A percentile compares a stretch with the other conserved stretches of the same genome.
Evolutionary conservation across 2,329 filamentous ascomycete genomes (phyloP).

Genomic region (Knoxdaviesia proteae): DNA sequence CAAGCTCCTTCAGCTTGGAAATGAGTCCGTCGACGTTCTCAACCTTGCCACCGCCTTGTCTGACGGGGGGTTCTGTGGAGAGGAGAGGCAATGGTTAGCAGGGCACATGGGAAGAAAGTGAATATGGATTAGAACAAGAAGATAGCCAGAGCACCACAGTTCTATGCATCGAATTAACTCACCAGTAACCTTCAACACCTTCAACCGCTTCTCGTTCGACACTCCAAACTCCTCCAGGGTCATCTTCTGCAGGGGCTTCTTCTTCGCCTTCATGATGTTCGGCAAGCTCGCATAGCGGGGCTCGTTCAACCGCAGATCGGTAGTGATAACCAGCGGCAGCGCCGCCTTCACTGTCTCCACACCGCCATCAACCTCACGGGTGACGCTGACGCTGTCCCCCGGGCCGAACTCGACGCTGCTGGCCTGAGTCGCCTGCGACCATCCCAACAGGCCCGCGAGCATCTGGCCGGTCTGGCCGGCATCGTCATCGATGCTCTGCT

Average conservation of each 20-base stretch:
- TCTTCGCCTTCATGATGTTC: constrained; percentile 99
- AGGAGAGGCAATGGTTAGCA: constrained; percentile 1
- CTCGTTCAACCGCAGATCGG: constrained; percentile 85
- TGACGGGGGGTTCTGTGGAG: constrained; percentile 51
- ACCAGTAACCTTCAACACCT: constrained; percentile 77
- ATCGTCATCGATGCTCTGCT: constrained; percentile 97
- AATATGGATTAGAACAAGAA: background rate
- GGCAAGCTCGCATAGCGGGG: constrained; percentile 86
- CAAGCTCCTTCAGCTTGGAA: constrained; percentile 83
- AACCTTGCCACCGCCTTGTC: constrained; percentile 90
- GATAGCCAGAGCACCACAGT: background rate
- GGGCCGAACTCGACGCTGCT: constrained; percentile 60
- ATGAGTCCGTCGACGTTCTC: constrained; percentile 94
- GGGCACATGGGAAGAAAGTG: constrained; percentile 1
- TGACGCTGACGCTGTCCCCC: constrained; percentile 52
- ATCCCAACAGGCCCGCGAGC: constrained; percentile 78
- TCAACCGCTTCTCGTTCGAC: constrained; percentile 54
- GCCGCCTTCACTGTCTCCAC: constrained; percentile 72
- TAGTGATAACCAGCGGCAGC: constrained; percentile 85
- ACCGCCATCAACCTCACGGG: constrained; percentile 85
- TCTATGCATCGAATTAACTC: constrained; percentile 15
- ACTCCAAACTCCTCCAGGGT: constrained; percentile 64
- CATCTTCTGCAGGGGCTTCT: constrained; percentile 95
- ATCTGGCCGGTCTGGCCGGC: constrained; percentile 93
- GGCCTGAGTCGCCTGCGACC: constrained; percentile 90